Conservation (phyloP, 1,284 basidiomycete species). For the Grifola frondosa region DNA sequence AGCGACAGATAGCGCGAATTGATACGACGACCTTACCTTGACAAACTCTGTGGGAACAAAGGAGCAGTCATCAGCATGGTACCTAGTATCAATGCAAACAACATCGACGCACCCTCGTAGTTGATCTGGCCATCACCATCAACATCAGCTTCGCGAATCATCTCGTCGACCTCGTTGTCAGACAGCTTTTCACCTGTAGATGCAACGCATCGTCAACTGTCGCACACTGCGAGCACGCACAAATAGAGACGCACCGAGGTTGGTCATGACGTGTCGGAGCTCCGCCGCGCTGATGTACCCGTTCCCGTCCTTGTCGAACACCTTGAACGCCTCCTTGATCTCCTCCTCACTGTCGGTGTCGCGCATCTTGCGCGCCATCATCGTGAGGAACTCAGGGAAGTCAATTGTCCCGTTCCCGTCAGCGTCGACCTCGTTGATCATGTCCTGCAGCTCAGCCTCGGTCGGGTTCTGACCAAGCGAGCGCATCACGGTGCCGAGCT, state of each 20-base stretch:
- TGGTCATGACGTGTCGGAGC: conserved; percentile 91
- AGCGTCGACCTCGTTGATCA: conserved; percentile 91
- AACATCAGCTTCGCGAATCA: conserved; percentile 98
- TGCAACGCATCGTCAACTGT: conserved; percentile 8
- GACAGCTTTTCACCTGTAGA: conserved; percentile 84
- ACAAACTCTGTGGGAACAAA: conserved; percentile 58
- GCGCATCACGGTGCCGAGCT: conserved; percentile 97
- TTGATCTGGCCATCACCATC: conserved; percentile 93
- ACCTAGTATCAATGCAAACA: background rate
- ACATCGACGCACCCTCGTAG: conserved; percentile 62
- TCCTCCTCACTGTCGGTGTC: conserved; percentile 85
- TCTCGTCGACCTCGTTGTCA: conserved; percentile 93
- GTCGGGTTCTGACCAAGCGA: conserved; percentile 96
- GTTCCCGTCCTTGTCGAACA: conserved; percentile 84
- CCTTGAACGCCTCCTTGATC: conserved; percentile 79
- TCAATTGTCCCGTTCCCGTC: conserved; percentile 90
- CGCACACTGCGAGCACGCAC: background rate
- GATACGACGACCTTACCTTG: conserved; percentile 45
- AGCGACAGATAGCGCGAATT: background rate
- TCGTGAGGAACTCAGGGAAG: conserved; percentile 92
- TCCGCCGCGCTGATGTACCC: conserved; percentile 81
- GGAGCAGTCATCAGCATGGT: background rate
- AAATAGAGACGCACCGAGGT: conserved; percentile 65
- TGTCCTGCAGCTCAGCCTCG: conserved; percentile 93
- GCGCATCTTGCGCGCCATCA: conserved; percentile 97